Evolutionary conservation across 768 basidiomycete genomes (phyloP).

Genomic region (Leccinum uliginosum): DNA sequence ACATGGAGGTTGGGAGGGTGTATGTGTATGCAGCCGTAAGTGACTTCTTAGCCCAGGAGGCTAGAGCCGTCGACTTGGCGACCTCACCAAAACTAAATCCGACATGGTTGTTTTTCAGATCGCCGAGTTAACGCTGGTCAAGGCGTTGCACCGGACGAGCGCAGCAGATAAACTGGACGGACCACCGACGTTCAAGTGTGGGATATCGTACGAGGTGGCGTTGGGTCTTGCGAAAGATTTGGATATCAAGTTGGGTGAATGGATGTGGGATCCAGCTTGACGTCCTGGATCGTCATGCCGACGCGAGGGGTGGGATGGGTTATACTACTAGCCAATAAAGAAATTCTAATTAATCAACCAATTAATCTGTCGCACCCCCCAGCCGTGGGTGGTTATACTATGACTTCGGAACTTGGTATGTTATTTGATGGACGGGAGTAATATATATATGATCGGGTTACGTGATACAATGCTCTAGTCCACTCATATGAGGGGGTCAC

Average conservation of each 20-base stretch:
- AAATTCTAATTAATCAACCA: no score
- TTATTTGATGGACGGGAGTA: no score
- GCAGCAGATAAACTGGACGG: constrained; percentile 62
- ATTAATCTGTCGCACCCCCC: no score
- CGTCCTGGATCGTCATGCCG: neutral
- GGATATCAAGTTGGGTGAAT: constrained; percentile 51
- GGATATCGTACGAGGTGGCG: constrained; percentile 56
- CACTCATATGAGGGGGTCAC: neutral
- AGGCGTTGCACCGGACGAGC: constrained; percentile 63
- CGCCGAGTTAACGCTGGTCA: constrained; percentile 58
- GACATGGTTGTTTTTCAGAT: constrained; percentile 42
- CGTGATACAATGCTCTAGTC: no score
- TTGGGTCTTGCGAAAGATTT: constrained; percentile 55
- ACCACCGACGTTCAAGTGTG: constrained; percentile 69
- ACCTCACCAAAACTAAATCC: neutral
- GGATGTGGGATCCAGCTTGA: constrained; percentile 50
- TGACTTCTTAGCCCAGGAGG: constrained; percentile 21
- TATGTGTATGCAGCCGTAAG: constrained; percentile 58
- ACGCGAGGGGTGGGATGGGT: neutral
- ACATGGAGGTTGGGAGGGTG: constrained; percentile 65
- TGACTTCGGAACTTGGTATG: no score
- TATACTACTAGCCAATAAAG: no score
- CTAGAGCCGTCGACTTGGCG: neutral
- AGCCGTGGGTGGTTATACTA: no score
- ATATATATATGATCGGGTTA: no score